A percentile compares a stretch with the other conserved stretches of the same genome.
phyloP scores from a whole-genome alignment of 768 basidiomycete species.

The Auricularia auricula-judae region DNA sequence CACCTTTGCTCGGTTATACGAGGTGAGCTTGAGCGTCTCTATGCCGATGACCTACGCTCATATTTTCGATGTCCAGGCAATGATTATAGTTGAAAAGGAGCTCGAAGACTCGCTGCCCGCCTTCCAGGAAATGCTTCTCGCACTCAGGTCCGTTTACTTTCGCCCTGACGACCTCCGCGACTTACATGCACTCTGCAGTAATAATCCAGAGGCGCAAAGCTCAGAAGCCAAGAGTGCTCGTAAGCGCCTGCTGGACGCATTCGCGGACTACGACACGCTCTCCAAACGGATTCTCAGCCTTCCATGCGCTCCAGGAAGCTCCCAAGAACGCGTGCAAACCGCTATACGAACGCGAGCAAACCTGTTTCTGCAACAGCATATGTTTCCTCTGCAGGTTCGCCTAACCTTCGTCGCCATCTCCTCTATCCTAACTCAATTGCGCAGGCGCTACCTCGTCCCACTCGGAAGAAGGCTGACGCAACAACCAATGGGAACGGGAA shows the following conservation, averaged over 20 bases:
- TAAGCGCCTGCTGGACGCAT: constrained; percentile 74
- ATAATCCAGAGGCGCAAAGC: constrained; percentile 35
- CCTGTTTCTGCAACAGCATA: constrained; percentile 77
- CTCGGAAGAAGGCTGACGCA: constrained; percentile 11
- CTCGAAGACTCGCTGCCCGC: constrained; percentile 82
- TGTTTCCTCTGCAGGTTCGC: constrained; percentile 67
- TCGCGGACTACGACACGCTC: constrained; percentile 80
- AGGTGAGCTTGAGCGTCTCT: constrained; percentile 12
- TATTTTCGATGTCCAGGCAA: constrained; percentile 19
- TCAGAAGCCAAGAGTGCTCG: constrained; percentile 60
- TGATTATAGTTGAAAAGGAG: constrained; percentile 70
- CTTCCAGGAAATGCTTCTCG: constrained; percentile 76
- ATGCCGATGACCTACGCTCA: too few species aligned
- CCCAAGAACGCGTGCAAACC: constrained; percentile 74
- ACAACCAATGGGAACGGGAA: constrained; percentile 1
- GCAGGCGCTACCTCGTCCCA: constrained; percentile 12
- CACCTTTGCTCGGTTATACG: constrained; percentile 58
- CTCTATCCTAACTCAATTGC: constrained; percentile 6
- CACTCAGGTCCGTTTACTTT: constrained; percentile 41
- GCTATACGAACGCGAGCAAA: constrained; percentile 71
- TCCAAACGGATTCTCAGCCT: constrained; percentile 75
- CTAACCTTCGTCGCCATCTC: constrained; percentile 4
- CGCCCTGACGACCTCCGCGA: constrained; percentile 4
- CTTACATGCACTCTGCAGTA: constrained; percentile 3
- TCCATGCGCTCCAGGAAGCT: constrained; percentile 55